phyloP scores from a whole-genome alignment of 164 flowering plant species.

The Umbellularia californica region DNA sequence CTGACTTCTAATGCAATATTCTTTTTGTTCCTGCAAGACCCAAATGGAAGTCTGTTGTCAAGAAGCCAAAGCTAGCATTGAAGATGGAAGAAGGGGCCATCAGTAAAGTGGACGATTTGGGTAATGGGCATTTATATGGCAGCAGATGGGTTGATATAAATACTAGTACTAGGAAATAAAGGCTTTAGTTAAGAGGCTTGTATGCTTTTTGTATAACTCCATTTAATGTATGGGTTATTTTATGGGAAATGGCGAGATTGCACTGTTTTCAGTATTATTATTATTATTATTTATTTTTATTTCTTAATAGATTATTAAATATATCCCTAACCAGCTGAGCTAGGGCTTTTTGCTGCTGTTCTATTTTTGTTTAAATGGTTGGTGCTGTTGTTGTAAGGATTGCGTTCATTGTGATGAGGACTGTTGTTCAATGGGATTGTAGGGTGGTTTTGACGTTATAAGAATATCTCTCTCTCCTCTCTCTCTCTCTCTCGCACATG shows the following conservation, averaged over 20 bases:
- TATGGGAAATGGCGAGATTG: slow-evolving; percentile 4
- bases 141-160: slow-evolving; percentile 12
- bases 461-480: no score
- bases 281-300: no score
- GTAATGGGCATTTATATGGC: slow-evolving; percentile 15
- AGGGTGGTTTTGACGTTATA: no score
- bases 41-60: slow-evolving; percentile 1
- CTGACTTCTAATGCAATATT: slow-evolving; percentile 15
- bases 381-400: no score
- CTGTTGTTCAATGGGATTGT: no score
- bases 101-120: slow-evolving; percentile 3
- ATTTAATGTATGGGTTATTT: slow-evolving; percentile 7
- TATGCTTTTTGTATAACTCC: slow-evolving; percentile 10
- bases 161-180: slow-evolving; percentile 3
- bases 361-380: no score
- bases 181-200: neutral
- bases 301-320: no score
- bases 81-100: slow-evolving; percentile 3
- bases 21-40: slow-evolving; percentile 11
- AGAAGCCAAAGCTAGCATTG: slow-evolving; percentile 8
- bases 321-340: no score
- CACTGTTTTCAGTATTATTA: neutral
- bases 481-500: no score
- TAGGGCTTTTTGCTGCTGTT: no score
- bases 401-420: no score